Conservation (phyloP, 768 basidiomycete genomes). For the Flagelloscypha sp. region DNA sequence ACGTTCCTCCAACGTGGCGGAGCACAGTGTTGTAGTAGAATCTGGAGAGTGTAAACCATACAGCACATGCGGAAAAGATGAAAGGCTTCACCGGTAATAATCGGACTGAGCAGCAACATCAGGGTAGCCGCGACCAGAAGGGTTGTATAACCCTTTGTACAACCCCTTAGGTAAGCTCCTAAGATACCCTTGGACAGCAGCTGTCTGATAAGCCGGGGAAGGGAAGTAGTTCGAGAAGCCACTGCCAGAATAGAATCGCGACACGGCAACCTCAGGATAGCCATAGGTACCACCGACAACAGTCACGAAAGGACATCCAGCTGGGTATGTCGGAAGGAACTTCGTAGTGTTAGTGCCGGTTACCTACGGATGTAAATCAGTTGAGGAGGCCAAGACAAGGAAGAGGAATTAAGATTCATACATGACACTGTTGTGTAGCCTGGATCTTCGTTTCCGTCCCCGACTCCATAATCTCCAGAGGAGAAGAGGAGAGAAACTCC, state of each 20-base stretch:
- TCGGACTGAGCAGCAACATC: slow-evolving; percentile 11
- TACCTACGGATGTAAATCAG: too few species aligned
- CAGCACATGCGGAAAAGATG: too few species aligned
- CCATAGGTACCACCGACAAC: slow-evolving; percentile 6
- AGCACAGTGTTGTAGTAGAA: too few species aligned
- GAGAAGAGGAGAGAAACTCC: slow-evolving; percentile 42
- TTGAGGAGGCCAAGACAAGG: too few species aligned
- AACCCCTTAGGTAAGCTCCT: slow-evolving; percentile 11
- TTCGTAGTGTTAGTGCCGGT: too few species aligned
- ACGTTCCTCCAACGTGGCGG: slow-evolving; percentile 36
- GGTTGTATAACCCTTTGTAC: slow-evolving; percentile 11
- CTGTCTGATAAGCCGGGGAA: slow-evolving; percentile 24
- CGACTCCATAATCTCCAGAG: slow-evolving; percentile 42
- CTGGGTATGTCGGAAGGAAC: slow-evolving; percentile 41
- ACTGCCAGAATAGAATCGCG: slow-evolving; percentile 22
- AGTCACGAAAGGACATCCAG: slow-evolving; percentile 31
- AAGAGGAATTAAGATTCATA: too few species aligned
- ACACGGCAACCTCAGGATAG: too few species aligned
- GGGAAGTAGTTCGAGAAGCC: slow-evolving; percentile 33
- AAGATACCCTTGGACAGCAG: slow-evolving; percentile 21
- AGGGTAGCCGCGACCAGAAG: slow-evolving; percentile 14
- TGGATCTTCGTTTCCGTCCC: too few species aligned
- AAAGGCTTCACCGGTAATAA: slow-evolving; percentile 1
- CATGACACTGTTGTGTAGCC: too few species aligned
- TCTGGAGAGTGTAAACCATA: too few species aligned